Evolutionary conservation across 2,329 filamentous ascomycete species (phyloP), one percentile per base, ranked within the genome.

Genomic region (Capronia epimyces): DNA sequence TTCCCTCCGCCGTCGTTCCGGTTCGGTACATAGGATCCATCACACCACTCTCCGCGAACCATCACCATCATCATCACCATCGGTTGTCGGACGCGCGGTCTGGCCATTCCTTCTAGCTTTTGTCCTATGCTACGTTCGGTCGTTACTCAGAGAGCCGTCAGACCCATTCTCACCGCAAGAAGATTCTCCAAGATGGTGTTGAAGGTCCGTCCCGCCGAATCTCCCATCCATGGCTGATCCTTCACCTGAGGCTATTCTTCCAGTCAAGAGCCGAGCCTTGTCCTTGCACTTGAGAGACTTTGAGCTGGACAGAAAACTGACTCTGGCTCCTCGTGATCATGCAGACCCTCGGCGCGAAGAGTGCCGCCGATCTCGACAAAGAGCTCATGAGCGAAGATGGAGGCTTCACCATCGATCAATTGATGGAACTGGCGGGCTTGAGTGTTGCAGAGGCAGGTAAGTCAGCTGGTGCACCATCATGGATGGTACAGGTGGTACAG

Each of bases 351-450:
- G 85, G 84, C 8, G 84, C 91, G 36, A 89, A 93, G 70, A 87
- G 89, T 58, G 93, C 93, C 0, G 85, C 87, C 0, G 86, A 88
- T 42, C 79, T 98, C 15, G 93, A 98, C 67, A 84, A 87, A 68
- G 91, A 98, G 66, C 83, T 98, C 56, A 97, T 98, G 90, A 87
- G 82, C 65, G 80, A 81, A 9, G 81, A 83, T 1, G 81, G 81
- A 32, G 89, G 87, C 7, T 98, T 95, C 71, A 95, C 89, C 9
- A 80, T 98, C 49, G 93, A 97, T 66, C 93, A 98, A 70, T 75
- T 98, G 43, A 97, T 98, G 93, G 93, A 97, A 67, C 74, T 98
- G 6, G 93, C 93, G 37, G 93, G 93, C 0, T 77, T 98, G 0
- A 90, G 89, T 1, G 89, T 97, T 21, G 91, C 91, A 10, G 89